phyloP scores from a whole-genome alignment of 306 rosid species.

The Cyamopsis tetragonoloba region DNA sequence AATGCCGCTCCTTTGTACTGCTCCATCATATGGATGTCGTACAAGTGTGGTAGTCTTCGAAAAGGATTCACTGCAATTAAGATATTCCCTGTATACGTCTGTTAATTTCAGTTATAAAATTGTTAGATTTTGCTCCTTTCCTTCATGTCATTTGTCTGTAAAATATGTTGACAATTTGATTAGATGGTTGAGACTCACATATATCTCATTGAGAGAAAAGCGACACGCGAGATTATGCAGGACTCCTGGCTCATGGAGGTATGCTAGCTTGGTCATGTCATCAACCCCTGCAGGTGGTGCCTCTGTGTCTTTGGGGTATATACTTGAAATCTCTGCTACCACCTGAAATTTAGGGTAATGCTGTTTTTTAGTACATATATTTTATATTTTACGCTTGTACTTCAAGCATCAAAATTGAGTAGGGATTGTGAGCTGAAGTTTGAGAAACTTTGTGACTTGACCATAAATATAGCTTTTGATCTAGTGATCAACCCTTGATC shows the following conservation, averaged over 20 bases:
- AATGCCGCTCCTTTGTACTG: conserved; percentile 86
- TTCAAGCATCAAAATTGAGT: conserved; percentile 21
- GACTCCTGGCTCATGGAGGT: conserved; percentile 86
- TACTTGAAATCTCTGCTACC: conserved; percentile 57
- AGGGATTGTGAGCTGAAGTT: not conserved
- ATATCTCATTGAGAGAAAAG: conserved; percentile 75
- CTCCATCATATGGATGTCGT: conserved; percentile 82
- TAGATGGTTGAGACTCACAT: conserved; percentile 49
- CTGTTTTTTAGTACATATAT: conserved; percentile 9
- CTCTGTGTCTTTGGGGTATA: conserved; percentile 85
- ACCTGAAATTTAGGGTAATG: conserved; percentile 49
- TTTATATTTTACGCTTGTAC: conserved; percentile 9
- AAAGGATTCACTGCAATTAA: conserved; percentile 86
- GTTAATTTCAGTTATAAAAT: conserved; percentile 27
- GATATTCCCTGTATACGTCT: conserved; percentile 89
- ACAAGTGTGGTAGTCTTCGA: conserved; percentile 77
- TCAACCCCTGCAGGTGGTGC: conserved; percentile 91
- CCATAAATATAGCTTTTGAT: not conserved
- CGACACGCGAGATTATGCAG: conserved; percentile 60
- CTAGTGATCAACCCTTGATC: not conserved
- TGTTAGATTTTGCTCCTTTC: conserved; percentile 25
- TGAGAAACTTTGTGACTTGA: not conserved
- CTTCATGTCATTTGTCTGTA: not conserved
- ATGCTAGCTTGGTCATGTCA: conserved; percentile 89
- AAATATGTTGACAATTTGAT: not conserved